Evolutionary conservation across 805 yeast genomes (phyloP).

Genomic region (Ogataea naganishii): DNA sequence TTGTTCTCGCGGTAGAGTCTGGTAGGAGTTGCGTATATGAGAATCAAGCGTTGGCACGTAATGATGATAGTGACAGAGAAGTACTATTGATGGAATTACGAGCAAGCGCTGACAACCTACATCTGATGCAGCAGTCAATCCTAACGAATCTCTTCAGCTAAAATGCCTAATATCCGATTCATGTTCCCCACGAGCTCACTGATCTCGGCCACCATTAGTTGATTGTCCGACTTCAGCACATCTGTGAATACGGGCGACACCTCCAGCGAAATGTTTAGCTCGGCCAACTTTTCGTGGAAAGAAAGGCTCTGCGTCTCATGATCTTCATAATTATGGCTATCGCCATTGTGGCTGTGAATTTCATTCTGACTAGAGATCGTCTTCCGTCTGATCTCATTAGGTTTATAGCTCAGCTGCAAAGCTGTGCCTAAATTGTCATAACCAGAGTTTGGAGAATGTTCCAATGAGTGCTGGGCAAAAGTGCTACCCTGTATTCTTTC

Average conservation of each 20-base stretch:
- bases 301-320: background rate
- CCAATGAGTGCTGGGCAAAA: background rate
- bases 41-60: too few species aligned
- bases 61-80: too few species aligned
- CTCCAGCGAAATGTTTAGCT: conserved; percentile 3
- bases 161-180: conserved; percentile 15
- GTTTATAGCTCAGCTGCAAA: background rate
- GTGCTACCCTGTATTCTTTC: conserved; percentile 7
- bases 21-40: too few species aligned
- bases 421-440: too few species aligned
- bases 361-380: conserved; percentile 3
- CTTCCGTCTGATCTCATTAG: background rate
- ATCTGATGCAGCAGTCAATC: too few species aligned
- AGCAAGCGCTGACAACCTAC: too few species aligned
- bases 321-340: background rate
- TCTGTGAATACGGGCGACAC: conserved; percentile 7
- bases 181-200: conserved; percentile 12
- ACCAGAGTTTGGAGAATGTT: too few species aligned
- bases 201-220: conserved; percentile 18
- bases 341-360: conserved; percentile 5
- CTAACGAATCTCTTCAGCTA: conserved; percentile 19
- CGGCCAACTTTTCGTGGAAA: conserved; percentile 3
- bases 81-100: too few species aligned
- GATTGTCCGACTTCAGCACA: conserved; percentile 7
- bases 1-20: too few species aligned